Evolutionary conservation across 1,139 yeast species (phyloP).

Genomic region (Geotrichum reessii): DNA sequence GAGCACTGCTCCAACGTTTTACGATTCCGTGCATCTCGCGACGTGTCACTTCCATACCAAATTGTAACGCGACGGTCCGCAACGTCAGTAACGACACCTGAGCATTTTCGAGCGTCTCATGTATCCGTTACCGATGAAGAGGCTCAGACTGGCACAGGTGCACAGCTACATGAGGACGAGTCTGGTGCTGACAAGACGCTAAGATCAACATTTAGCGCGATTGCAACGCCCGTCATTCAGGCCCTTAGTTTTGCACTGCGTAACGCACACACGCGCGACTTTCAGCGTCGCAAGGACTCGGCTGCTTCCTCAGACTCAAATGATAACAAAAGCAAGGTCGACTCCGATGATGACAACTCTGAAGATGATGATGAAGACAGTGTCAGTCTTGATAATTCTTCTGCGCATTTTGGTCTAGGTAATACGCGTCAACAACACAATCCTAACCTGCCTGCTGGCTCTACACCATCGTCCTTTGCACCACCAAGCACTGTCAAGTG

Average conservation of each 20-base stretch:
- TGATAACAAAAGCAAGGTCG: slow-evolving; percentile 37
- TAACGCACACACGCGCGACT: slow-evolving; percentile 82
- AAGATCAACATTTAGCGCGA: slow-evolving; percentile 22
- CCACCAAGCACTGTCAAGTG: slow-evolving; percentile 11
- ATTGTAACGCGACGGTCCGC: neutral
- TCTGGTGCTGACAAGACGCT: slow-evolving; percentile 10
- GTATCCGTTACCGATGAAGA: slow-evolving; percentile 19
- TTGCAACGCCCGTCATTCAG: slow-evolving; percentile 39
- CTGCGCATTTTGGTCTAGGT: neutral
- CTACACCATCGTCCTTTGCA: neutral
- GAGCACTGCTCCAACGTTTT: slow-evolving; percentile 90
- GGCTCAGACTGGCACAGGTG: neutral
- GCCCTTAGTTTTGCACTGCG: slow-evolving; percentile 59
- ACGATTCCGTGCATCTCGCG: slow-evolving; percentile 79
- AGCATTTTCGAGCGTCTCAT: neutral
- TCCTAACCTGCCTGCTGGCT: neutral
- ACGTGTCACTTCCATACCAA: slow-evolving; percentile 73
- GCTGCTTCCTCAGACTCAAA: slow-evolving; percentile 32
- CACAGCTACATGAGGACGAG: slow-evolving; percentile 10
- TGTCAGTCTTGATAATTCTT: neutral
- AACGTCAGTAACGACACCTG: neutral
- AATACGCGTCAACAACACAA: neutral
- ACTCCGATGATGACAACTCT: slow-evolving; percentile 30
- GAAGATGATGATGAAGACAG: slow-evolving; percentile 27
- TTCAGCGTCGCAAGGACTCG: slow-evolving; percentile 54